Conservation (phyloP, 176 grass and related monocot genomes). For the Zoysia pacifica region DNA sequence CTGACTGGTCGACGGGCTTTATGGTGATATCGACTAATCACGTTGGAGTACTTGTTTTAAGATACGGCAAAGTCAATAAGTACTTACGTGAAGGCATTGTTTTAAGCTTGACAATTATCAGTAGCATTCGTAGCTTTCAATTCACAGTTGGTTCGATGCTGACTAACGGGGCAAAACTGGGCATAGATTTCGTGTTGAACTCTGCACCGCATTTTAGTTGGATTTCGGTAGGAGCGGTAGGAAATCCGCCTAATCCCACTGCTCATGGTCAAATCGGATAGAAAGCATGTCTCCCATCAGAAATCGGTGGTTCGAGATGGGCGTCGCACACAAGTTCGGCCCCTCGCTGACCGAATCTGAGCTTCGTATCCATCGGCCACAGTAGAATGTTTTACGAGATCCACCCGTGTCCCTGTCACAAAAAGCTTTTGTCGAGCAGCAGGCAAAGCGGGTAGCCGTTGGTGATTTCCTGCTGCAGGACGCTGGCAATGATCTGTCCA, state of each 20-base stretch:
- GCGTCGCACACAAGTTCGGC: neutral
- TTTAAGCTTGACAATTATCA: neutral
- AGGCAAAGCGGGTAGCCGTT: no score
- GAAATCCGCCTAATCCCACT: neutral
- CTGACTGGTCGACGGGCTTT: neutral
- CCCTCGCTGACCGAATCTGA: neutral
- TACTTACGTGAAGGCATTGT: neutral
- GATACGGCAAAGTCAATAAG: neutral
- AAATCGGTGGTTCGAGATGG: neutral
- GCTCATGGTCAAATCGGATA: neutral
- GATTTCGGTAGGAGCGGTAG: neutral
- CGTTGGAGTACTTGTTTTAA: neutral
- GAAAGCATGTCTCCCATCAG: neutral
- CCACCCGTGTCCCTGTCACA: neutral
- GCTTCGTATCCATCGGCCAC: neutral
- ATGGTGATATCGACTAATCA: neutral
- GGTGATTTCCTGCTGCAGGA: no score
- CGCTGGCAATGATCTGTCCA: neutral
- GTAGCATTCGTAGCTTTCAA: neutral
- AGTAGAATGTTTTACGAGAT: neutral
- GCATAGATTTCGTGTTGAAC: neutral
- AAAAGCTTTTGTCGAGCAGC: neutral
- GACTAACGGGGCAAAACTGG: no score
- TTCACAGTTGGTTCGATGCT: neutral
- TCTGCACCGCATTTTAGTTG: neutral